Evolutionary conservation across 345 rosid species (phyloP), one percentile per base, ranked within the genome.

Genomic region (Salix arbutifolia): DNA sequence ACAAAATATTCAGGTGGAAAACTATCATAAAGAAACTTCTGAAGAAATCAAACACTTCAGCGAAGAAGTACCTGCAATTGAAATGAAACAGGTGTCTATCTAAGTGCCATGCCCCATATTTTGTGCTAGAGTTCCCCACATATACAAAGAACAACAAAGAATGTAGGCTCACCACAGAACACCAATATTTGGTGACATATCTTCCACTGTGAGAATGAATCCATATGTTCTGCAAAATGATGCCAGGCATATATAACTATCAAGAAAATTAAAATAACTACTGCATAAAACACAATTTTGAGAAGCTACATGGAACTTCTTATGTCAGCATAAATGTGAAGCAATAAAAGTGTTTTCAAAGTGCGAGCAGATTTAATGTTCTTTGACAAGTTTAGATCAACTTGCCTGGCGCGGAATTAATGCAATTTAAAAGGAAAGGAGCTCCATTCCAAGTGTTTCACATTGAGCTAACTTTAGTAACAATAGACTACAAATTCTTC

Each of bases 11-110:
- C 78, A 84, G 76, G 76, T 91, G 96, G 88, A 96, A 96, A 74
- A 96, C 97, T 73, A 92, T 90, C 86, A 92, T 77, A 80, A 96
- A 96, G 89, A 96, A 96, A 70, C 82, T 88, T 86, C 95, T 85
- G 91, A 93, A 92, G 83, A 91, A 93, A 65, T 91, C 89, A 61
- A 92, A 93, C 76, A 93, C 98, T 89, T 96, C 98, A 1, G 99
- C 99, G 81, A 92, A 93, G 91, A 96, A 93, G 87, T 96, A 91
- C 98, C 98, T 92, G 91, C 86, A 70, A 65, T 25, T 75, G 76
- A 77, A 69, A 82, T 64, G 3, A 70, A 74, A 70, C 30, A 74
- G 30, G 65, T 66, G 17, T 33, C 16, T 8, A 44, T 67, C 31
- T 17, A 64, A 61, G 66, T 74, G 44, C 62, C 31, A 74, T n/a